Evolutionary conservation across 2,329 filamentous ascomycete species (phyloP), one percentile per base, ranked within the genome.

Genomic region (Aspergillus sp.): DNA sequence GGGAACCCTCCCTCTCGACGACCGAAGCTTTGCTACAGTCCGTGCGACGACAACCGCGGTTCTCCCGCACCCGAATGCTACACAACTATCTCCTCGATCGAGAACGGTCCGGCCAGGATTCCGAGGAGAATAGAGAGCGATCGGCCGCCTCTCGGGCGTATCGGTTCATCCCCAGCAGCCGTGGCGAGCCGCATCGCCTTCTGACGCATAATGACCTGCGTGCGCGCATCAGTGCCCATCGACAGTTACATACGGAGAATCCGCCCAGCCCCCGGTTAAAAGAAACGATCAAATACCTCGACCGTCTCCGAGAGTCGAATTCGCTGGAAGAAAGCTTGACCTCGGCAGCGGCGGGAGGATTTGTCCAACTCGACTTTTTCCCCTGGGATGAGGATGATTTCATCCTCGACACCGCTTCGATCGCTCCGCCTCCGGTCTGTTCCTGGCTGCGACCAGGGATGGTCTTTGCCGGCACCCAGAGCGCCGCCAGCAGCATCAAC

Each of bases 401-500:
- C 53, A 73, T 86, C 40, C 73, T 84, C 21, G 78, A 86, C 59
- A 77, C 81, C 14, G 66, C 69, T 17, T 75, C 71, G 25, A 74
- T 86, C 14, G 71, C 76, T 2, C 76, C 78, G 2, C 79, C 77
- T 9, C 64, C 82, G 2, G 70, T 76, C 48, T 84, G 78, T 45
- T 87, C 84, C 6, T 87, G 84, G 83, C 70, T 88, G 10, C 77
- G 80, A 47, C 78, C 82, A 5, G 85, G 85, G 17, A 78, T 81
- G 48, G 74, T 83, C 0, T 85, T 87, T 57, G 78, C 78, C 11
- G 85, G 85, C 3, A 81, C 77, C 21, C 85, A 88, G 64, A 80
- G 83, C 61, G 84, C 84, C 14, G 73, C 73, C 9, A 70, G 69
- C 49, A 65, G 58, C 42, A 54, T 60, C 19, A 62, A 57, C 21